Evolutionary conservation across 805 yeast genomes (phyloP).

Genomic region (Debaryomyces maramus): DNA sequence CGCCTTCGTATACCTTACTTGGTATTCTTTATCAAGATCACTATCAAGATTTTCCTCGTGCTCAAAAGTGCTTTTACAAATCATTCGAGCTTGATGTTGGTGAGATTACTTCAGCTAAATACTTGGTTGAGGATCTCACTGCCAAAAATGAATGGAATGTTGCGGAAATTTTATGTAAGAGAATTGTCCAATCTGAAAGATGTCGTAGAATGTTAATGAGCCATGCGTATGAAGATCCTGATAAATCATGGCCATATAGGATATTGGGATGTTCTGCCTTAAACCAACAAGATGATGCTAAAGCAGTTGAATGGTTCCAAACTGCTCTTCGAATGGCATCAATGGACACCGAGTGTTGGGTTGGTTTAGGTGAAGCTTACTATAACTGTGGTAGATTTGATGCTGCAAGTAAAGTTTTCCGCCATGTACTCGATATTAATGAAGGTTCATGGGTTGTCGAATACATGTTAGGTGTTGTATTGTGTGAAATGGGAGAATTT

Average conservation of each 20-base stretch:
- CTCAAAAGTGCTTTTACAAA: conserved; percentile 81
- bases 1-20: conserved; percentile 79
- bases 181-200: conserved; percentile 64
- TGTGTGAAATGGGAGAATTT: conserved; percentile 64
- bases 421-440: conserved; percentile 55
- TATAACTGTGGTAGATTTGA: conserved; percentile 78
- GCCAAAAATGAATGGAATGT: conserved; percentile 75
- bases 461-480: conserved; percentile 67
- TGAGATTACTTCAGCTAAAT: conserved; percentile 72
- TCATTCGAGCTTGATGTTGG: conserved; percentile 86
- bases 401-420: conserved; percentile 82
- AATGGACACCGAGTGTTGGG: conserved; percentile 78
- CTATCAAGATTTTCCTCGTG: conserved; percentile 61
- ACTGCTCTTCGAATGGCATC: conserved; percentile 71
- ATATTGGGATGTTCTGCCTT: conserved; percentile 78
- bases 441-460: conserved; percentile 59
- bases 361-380: conserved; percentile 97
- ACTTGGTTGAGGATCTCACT: conserved; percentile 70
- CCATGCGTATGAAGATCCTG: conserved; percentile 27
- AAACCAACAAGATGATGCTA: conserved; percentile 67
- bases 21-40: conserved; percentile 69
- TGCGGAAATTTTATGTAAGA: conserved; percentile 70
- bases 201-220: conserved; percentile 49
- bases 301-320: conserved; percentile 89
- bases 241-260: conserved; percentile 81